These are phyloP conservation scores for Drechslerella coelobrocha DNA, from an alignment of 2,329 filamentous ascomycete genomes.

Conservation along the genomic window DNA sequence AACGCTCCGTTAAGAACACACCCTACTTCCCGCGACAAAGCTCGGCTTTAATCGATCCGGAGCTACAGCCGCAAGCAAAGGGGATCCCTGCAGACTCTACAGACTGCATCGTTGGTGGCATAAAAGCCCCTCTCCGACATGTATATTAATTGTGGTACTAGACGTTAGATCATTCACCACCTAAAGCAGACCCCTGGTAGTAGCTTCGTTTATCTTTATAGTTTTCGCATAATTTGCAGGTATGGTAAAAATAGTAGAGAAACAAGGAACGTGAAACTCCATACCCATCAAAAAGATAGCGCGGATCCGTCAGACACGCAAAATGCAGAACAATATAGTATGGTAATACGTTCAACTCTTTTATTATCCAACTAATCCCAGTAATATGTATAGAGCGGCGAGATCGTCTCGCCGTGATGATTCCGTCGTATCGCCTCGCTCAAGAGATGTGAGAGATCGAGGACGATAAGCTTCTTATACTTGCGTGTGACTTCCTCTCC, in stretches of 20 bases:
- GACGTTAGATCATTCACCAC: no score
- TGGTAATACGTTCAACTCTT: neutral
- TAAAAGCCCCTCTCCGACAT: no score
- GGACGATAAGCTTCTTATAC: slow-evolving; percentile 81
- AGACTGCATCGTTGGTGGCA: slow-evolving; percentile 74
- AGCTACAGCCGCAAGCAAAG: slow-evolving; percentile 61
- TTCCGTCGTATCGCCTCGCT: slow-evolving; percentile 94
- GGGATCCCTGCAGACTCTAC: slow-evolving; percentile 74
- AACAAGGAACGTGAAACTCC: no score
- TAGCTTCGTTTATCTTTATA: no score
- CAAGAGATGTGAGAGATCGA: slow-evolving; percentile 86
- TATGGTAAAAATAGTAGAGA: no score
- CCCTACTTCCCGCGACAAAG: slow-evolving; percentile 62
- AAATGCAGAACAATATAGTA: slow-evolving; percentile 7
- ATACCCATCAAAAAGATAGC: no score
- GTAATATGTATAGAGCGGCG: slow-evolving; percentile 48
- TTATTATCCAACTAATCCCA: slow-evolving; percentile 22
- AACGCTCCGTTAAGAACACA: slow-evolving; percentile 82
- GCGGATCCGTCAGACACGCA: neutral
- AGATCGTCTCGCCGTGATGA: slow-evolving; percentile 78
- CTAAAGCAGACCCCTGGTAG: no score
- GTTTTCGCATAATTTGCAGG: no score
- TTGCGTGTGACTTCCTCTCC: slow-evolving; percentile 72
- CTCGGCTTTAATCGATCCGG: neutral
- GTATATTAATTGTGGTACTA: no score